These are phyloP conservation scores for Volvox africanus DNA, from an alignment of 139 green algal species.

Conservation along the genomic window DNA sequence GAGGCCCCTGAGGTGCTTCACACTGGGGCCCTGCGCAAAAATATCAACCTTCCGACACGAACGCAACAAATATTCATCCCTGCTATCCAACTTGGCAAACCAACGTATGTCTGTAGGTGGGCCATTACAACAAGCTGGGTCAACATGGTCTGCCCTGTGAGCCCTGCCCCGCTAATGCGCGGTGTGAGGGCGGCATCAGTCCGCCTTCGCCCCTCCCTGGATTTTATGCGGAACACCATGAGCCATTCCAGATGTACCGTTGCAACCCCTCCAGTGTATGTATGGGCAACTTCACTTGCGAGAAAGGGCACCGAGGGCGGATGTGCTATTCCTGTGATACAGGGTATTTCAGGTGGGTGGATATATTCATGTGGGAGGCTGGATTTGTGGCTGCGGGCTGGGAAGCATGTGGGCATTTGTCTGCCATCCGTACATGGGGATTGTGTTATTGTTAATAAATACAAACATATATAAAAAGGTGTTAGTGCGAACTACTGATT, in stretches of 20 bases:
- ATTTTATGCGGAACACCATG: constrained; percentile 41
- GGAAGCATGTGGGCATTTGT: too few relatives aligned
- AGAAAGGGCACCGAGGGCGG: constrained; percentile 35
- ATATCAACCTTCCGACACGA: too few relatives aligned
- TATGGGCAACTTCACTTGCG: constrained; percentile 47
- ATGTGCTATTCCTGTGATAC: constrained; percentile 45
- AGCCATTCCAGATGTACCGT: constrained; percentile 40
- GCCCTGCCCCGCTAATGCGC: constrained; percentile 43
- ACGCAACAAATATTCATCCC: too few relatives aligned
- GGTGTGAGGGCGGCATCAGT: constrained; percentile 19
- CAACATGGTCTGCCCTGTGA: constrained; percentile 35
- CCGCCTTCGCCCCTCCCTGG: background rate
- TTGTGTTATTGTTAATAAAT: too few relatives aligned
- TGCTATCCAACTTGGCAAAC: too few relatives aligned
- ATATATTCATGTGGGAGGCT: too few relatives aligned
- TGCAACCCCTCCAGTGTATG: constrained; percentile 44
- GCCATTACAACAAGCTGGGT: constrained; percentile 5
- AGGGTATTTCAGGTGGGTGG: constrained; percentile 34
- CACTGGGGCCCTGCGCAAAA: too few relatives aligned
- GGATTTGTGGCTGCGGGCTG: background rate
- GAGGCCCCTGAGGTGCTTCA: too few relatives aligned
- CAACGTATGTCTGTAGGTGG: background rate
- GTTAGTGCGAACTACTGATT: too few relatives aligned
- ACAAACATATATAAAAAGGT: too few relatives aligned
- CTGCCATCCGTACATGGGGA: too few relatives aligned